Evolutionary conservation across 306 rosid species (phyloP), one percentile per base, ranked within the genome.

Genomic region (Vigna nakashimae): DNA sequence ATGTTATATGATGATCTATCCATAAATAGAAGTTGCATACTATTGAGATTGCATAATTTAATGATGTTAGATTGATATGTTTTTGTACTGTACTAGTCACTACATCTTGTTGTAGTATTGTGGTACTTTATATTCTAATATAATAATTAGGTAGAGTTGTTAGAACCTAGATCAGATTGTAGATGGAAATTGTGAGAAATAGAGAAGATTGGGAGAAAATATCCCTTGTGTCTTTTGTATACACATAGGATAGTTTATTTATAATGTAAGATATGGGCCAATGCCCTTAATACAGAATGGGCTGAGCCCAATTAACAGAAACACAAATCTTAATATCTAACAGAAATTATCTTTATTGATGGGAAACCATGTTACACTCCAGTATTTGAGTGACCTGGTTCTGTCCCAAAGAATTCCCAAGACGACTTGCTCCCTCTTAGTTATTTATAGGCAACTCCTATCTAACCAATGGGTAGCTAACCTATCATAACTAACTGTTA

Each of bases 21-120:
- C 26, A 42, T 60, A 51, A 51, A 6, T 51, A 5, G 7, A 76
- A 69, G 78, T 69, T 51, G 48, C 32, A 67, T 26, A 59, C 5
- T 17, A 30, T 38, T 65, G n/a, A 17, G 20, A 65, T 38, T 65
- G 17, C 18, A 11, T 10, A 18, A 28, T 65, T 65, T 65, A 65
- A 48, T 34, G 69, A 63, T 63, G 22, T 63, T 63, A 34, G 69
- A 63, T 60, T 60, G 43, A 60, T 15, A 28, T 60, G 22, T 15
- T 15, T 14, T 6, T 18, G 24, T 38, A 4, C 17, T 34, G 28
- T 34, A 20, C 30, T 20, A 9, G 15, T 56, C 16, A 36, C 26
- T 16, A 34, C 14, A 63, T 63, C 11, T 34, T 60, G 18, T 34
- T 45, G 7, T 34, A 63, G 68, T 16, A 40, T 34, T 16, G 48